phyloP scores from a whole-genome alignment of 2,329 filamentous ascomycete species.

The Ampelomyces quisqualis region DNA sequence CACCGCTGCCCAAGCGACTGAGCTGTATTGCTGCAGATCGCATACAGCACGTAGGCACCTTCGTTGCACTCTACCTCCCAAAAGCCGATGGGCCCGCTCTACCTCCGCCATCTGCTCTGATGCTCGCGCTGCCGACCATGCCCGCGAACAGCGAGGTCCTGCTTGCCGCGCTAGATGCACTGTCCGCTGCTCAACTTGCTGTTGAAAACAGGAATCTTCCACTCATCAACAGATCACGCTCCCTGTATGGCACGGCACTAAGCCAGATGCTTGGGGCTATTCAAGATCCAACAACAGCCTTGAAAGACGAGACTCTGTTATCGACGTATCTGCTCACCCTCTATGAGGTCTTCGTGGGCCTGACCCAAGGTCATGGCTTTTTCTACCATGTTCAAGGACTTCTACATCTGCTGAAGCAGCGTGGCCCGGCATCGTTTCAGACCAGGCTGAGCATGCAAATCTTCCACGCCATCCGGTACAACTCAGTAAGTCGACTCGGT shows the following conservation, averaged over 20 bases:
- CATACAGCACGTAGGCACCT: conserved; percentile 37
- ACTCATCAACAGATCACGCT: conserved; percentile 38
- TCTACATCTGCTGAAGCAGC: conserved; percentile 33
- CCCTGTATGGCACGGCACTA: conserved; percentile 38
- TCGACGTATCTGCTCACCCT: conserved; percentile 40
- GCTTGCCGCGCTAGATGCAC: conserved; percentile 35
- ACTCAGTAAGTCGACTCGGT: conserved; percentile 25
- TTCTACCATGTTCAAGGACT: conserved; percentile 43
- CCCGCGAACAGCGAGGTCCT: conserved; percentile 36
- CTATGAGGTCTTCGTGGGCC: conserved; percentile 42
- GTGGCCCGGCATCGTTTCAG: conserved; percentile 36
- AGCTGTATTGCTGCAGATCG: conserved; percentile 40
- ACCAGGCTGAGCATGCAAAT: conserved; percentile 34
- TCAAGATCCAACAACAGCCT: conserved; percentile 24
- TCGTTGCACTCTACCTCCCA: conserved; percentile 37
- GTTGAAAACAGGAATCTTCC: conserved; percentile 32
- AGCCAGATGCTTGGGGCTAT: conserved; percentile 36
- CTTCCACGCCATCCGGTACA: conserved; percentile 41
- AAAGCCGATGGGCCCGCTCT: conserved; percentile 29
- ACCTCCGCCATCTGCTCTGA: conserved; percentile 40
- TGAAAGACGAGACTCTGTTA: conserved; percentile 39
- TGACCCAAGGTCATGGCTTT: conserved; percentile 39
- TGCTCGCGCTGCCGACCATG: conserved; percentile 35
- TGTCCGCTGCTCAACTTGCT: conserved; percentile 40
- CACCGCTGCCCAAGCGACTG: conserved; percentile 32